phyloP scores from a whole-genome alignment of 164 flowering plant species.

The Chloranthus sessilifolius region DNA sequence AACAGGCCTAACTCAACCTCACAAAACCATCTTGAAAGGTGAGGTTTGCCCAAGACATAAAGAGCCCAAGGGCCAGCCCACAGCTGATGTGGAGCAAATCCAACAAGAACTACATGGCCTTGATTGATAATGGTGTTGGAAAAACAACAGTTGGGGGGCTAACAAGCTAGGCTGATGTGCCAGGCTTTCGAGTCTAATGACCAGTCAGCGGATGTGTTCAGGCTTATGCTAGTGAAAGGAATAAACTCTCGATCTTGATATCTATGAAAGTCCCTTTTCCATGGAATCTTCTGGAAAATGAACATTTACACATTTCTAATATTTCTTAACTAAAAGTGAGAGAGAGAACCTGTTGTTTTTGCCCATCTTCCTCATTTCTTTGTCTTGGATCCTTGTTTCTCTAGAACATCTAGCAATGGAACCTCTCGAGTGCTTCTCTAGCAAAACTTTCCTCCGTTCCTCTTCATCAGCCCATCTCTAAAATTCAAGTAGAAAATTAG shows the following conservation, averaged over 20 bases:
- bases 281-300: not conserved
- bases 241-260: not conserved
- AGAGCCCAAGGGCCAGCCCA: too few relatives aligned
- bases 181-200: too few relatives aligned
- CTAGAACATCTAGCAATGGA: slow-evolving; percentile 51
- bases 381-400: slow-evolving; percentile 49
- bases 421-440: slow-evolving; percentile 78
- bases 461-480: slow-evolving; percentile 82
- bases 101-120: too few relatives aligned
- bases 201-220: not conserved
- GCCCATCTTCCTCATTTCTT: slow-evolving; percentile 37
- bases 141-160: too few relatives aligned
- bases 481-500: slow-evolving; percentile 10
- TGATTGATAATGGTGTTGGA: too few relatives aligned
- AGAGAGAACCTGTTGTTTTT: not conserved
- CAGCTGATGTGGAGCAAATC: too few relatives aligned
- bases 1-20: too few relatives aligned
- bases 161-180: too few relatives aligned
- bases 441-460: slow-evolving; percentile 44
- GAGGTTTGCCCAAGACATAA: too few relatives aligned
- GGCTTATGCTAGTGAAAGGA: not conserved
- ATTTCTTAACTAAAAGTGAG: not conserved
- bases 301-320: not conserved
- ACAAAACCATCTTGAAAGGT: too few relatives aligned
- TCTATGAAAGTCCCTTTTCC: not conserved